These are phyloP conservation scores for Eutrema salsugineum DNA, from an alignment of 441 rosid species.

Conservation along the genomic window DNA sequence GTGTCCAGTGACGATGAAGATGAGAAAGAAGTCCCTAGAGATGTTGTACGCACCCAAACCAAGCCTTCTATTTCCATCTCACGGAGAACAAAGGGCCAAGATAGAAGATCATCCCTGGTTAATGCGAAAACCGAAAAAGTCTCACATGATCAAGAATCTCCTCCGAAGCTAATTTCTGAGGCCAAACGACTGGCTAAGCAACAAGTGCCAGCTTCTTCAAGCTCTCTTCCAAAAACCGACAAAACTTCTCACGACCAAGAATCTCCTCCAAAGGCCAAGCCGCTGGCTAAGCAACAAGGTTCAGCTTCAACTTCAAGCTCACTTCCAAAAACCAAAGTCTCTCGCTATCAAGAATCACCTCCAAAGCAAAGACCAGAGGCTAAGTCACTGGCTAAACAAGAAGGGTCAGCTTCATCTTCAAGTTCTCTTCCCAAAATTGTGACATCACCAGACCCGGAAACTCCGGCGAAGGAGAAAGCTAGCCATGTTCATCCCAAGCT, in stretches of 20 bases:
- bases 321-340: not conserved
- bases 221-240: constrained; percentile 5
- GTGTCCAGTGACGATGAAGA: constrained; percentile 24
- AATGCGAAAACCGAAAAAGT: constrained; percentile 14
- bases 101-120: constrained; percentile 16
- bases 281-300: constrained; percentile 6
- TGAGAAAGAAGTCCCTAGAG: not conserved
- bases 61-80: constrained; percentile 15
- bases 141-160: constrained; percentile 29
- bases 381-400: constrained; percentile 9
- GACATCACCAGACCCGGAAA: constrained; percentile 8
- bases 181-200: constrained; percentile 24
- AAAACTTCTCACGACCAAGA: constrained; percentile 30
- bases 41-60: not conserved
- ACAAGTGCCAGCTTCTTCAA: constrained; percentile 9
- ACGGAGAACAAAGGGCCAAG: constrained; percentile 22
- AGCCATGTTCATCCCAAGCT: constrained; percentile 91
- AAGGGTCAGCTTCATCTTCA: constrained; percentile 17
- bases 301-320: constrained; percentile 20
- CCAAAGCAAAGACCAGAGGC: constrained; percentile 19
- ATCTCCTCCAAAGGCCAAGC: constrained; percentile 18
- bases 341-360: constrained; percentile 32
- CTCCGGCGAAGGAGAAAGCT: constrained; percentile 39
- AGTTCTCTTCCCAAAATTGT: constrained; percentile 8
- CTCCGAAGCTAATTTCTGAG: constrained; percentile 23